Evolutionary conservation across 148 eudicot species (phyloP).

Genomic region (Gaultheria prostrata): DNA sequence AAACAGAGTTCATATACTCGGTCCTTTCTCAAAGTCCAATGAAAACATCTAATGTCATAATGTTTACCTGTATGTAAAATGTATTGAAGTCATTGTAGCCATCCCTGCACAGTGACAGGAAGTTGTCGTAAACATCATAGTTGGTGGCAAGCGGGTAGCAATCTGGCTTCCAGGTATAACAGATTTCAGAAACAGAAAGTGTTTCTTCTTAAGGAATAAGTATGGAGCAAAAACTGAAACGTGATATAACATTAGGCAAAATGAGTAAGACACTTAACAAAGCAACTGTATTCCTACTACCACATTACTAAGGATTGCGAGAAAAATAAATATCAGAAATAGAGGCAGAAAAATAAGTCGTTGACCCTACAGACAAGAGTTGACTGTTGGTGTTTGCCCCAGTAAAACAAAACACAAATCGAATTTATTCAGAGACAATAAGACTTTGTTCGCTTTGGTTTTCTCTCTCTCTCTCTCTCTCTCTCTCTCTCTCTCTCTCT

Average conservation of each 20-base stretch:
- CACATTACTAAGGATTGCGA: neutral
- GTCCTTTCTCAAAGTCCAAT: neutral
- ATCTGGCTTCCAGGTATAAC: neutral
- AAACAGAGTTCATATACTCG: neutral
- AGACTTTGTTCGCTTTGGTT: no score
- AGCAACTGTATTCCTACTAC: neutral
- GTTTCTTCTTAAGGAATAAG: neutral
- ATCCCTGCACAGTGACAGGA: conserved; percentile 57
- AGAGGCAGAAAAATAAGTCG: neutral
- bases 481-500: no score
- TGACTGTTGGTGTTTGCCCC: neutral
- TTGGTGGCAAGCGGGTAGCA: neutral
- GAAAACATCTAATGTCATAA: conserved; percentile 12
- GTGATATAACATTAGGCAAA: neutral
- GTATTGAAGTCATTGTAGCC: conserved; percentile 99
- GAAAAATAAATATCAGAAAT: conserved; percentile 1
- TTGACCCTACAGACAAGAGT: neutral
- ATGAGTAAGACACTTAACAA: neutral
- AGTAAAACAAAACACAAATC: neutral
- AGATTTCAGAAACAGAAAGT: neutral
- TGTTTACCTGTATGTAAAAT: conserved; percentile 97
- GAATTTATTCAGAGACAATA: neutral
- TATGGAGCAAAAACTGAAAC: neutral
- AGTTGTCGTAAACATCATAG: conserved; percentile 14
- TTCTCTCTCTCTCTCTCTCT: no score